Percentiles rank a stretch among this genome's conserved stretches.
Evolutionary conservation across 2,329 filamentous ascomycete species (phyloP).

Genomic region (Zarea fungicola): DNA sequence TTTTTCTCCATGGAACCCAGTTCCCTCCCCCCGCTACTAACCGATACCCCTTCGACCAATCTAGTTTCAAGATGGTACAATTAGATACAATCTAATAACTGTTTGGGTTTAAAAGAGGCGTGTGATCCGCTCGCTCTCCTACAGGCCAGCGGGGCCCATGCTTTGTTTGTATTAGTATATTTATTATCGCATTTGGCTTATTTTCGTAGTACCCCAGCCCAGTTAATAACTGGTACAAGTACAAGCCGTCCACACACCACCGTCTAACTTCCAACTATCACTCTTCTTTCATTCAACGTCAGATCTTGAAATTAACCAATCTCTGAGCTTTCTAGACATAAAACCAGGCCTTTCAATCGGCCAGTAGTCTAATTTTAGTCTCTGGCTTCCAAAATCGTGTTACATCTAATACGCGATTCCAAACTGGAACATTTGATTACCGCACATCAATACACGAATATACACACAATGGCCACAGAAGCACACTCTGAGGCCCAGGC

Average conservation of each 20-base stretch:
- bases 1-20: too few species aligned
- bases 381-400: too few species aligned
- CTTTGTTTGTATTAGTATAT: not conserved
- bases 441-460: not conserved
- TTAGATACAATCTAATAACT: not conserved
- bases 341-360: too few species aligned
- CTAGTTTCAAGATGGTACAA: conserved; percentile 2
- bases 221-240: conserved; percentile 7
- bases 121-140: conserved; percentile 8
- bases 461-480: conserved; percentile 5
- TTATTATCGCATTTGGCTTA: too few species aligned
- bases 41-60: not conserved
- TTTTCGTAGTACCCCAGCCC: conserved; percentile 1
- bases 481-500: conserved; percentile 1
- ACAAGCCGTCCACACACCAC: conserved; percentile 2
- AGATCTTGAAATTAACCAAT: too few species aligned
- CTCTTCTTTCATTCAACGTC: too few species aligned
- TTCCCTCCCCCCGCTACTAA: not conserved
- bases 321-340: too few species aligned
- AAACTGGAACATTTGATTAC: too few species aligned
- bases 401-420: too few species aligned
- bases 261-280: too few species aligned
- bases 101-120: too few species aligned
- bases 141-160: conserved; percentile 6
- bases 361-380: too few species aligned